Conservation (phyloP, 208 protist species). For the Porcisia hertigi region DNA sequence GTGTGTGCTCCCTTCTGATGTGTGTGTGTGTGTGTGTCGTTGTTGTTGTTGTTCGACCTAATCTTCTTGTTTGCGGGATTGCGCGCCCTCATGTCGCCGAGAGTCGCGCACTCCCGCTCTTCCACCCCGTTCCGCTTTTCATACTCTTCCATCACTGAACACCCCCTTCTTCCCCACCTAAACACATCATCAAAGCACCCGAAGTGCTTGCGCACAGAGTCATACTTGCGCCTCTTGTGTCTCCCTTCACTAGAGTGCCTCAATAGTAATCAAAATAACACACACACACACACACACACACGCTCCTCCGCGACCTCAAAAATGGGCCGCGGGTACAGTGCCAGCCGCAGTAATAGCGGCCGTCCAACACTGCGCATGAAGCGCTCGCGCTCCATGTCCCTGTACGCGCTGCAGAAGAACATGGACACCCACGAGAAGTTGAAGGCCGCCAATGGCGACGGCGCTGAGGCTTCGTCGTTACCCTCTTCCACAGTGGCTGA, state of each 20-base stretch:
- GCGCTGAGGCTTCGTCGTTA: neutral
- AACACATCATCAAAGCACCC: neutral
- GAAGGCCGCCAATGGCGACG: slow-evolving; percentile 2
- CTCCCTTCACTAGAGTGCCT: neutral
- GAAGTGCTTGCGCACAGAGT: neutral
- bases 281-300: slow-evolving; percentile 13
- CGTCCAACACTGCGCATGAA: slow-evolving; percentile 75
- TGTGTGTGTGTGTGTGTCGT: neutral
- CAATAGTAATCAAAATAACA: neutral
- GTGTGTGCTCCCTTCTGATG: neutral
- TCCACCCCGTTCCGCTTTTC: too few species aligned
- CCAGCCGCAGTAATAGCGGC: slow-evolving; percentile 74
- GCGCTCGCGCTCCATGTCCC: slow-evolving; percentile 57
- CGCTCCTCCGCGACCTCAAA: neutral
- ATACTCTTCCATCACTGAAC: too few species aligned
- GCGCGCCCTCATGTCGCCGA: too few species aligned
- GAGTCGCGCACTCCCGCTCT: too few species aligned
- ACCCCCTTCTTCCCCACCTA: neutral
- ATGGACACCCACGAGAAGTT: slow-evolving; percentile 23
- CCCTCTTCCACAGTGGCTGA: neutral
- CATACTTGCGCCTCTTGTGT: neutral
- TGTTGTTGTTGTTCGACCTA: too few species aligned
- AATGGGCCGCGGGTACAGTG: slow-evolving; percentile 86
- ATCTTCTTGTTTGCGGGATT: too few species aligned
- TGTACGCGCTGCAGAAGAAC: slow-evolving; percentile 42